Conservation (phyloP, 495 filamentous ascomycete species). For the Xylaria sp. region DNA sequence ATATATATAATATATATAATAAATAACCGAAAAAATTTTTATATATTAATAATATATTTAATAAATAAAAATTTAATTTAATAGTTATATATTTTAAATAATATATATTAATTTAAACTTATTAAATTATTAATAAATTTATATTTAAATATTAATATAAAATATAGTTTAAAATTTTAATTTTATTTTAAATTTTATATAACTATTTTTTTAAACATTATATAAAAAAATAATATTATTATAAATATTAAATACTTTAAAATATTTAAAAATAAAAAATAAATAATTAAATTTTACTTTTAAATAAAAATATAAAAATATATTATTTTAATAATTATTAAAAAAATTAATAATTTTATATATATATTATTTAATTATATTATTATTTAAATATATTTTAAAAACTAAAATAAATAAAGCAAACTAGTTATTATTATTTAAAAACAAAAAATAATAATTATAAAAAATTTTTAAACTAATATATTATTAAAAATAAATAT, state of each 20-base stretch:
- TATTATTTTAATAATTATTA: neutral
- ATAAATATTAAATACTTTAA: neutral
- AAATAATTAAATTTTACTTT: neutral
- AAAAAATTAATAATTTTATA: neutral
- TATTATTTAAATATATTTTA: slow-evolving; percentile 4
- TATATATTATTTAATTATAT: neutral
- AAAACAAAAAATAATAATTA: neutral
- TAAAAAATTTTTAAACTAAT: neutral
- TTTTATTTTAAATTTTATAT: neutral
- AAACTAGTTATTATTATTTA: neutral
- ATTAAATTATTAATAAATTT: neutral
- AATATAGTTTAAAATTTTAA: neutral
- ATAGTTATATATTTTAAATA: neutral
- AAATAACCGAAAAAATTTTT: neutral
- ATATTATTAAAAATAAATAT: slow-evolving; percentile 4
- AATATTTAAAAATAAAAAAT: neutral
- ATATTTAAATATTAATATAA: neutral
- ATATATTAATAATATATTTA: neutral
- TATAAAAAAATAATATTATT: neutral
- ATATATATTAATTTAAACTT: neutral
- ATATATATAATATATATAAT: neutral
- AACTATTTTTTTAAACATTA: neutral
- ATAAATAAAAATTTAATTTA: neutral
- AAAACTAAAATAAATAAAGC: neutral
- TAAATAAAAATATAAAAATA: neutral